A percentile compares a stretch with the other conserved stretches of the same genome.
phyloP scores from a whole-genome alignment of 192 early-diverging fungal genomes.

The Coemansia sp. region DNA sequence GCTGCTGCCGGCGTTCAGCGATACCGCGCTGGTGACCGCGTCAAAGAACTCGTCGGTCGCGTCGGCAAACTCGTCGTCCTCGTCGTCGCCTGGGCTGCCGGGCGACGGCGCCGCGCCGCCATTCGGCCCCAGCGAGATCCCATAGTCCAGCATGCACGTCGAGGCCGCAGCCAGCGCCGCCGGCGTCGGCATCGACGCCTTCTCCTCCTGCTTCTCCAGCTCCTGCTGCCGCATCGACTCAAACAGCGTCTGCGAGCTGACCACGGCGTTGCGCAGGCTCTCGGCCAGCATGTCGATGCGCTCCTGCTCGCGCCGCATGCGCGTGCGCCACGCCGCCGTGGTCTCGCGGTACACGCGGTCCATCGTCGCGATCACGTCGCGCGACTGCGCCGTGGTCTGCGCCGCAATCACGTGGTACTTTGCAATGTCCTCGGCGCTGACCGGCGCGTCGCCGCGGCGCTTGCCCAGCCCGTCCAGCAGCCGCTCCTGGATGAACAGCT shows the following conservation, averaged over 20 bases:
- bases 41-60: constrained; percentile 67
- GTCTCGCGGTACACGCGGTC: constrained; percentile 31
- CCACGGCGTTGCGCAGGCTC: constrained; percentile 44
- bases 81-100: constrained; percentile 22
- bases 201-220: neutral
- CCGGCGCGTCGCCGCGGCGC: constrained; percentile 11
- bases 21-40: constrained; percentile 46
- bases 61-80: constrained; percentile 52
- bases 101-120: neutral
- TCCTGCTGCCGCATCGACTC: constrained; percentile 26
- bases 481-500: constrained; percentile 59
- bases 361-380: constrained; percentile 13
- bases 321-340: constrained; percentile 24
- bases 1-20: constrained; percentile 14
- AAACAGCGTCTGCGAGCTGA: constrained; percentile 36
- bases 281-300: constrained; percentile 51
- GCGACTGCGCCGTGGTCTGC: constrained; percentile 30
- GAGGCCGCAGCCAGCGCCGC: constrained; percentile 14
- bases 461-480: constrained; percentile 52
- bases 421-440: constrained; percentile 12
- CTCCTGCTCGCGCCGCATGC: constrained; percentile 43
- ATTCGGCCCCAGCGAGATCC: constrained; percentile 3
- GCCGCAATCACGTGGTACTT: constrained; percentile 31
- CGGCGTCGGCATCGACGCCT: neutral
- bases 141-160: constrained; percentile 14